These are phyloP conservation scores for Stagonosporopsis vannaccii DNA, from an alignment of 2,329 filamentous ascomycete genomes.

Conservation along the genomic window DNA sequence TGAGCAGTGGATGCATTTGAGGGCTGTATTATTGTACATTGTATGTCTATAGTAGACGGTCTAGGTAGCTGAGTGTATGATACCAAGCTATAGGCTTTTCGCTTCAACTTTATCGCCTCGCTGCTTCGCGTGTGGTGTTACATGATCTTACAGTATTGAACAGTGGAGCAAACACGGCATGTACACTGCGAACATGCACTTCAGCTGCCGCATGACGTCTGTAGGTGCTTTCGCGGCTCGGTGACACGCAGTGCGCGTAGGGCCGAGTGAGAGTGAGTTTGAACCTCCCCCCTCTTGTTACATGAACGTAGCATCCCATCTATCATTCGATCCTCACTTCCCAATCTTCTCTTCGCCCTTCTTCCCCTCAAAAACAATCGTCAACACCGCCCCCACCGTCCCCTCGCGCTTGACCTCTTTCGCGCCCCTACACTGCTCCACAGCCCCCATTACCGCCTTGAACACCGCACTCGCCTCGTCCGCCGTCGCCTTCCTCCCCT, in stretches of 20 bases:
- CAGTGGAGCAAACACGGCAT: not conserved
- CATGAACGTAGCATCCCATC: not conserved
- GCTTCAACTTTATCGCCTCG: not conserved
- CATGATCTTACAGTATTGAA: conserved; percentile 10
- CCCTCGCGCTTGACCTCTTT: conserved; percentile 40
- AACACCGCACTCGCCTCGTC: conserved; percentile 67
- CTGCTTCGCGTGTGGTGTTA: not conserved
- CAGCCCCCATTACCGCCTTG: conserved; percentile 55
- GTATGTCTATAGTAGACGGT: conserved; percentile 19
- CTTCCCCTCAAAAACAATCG: conserved; percentile 41
- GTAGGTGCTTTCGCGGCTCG: not conserved
- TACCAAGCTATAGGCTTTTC: conserved; percentile 14
- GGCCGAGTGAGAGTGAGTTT: not conserved
- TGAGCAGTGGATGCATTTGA: not conserved
- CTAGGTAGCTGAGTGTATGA: conserved; percentile 21
- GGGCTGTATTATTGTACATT: not conserved
- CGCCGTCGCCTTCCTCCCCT: conserved; percentile 64
- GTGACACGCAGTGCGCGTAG: not conserved
- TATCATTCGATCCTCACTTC: not conserved
- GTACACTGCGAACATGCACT: not conserved
- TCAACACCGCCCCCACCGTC: conserved; percentile 40
- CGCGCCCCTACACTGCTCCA: conserved; percentile 47
- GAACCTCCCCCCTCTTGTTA: not conserved
- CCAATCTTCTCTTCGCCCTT: conserved; percentile 25
- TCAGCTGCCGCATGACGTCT: not conserved